Conservation (phyloP, 2,329 filamentous ascomycete genomes). For the Trichoderma sp. region DNA sequence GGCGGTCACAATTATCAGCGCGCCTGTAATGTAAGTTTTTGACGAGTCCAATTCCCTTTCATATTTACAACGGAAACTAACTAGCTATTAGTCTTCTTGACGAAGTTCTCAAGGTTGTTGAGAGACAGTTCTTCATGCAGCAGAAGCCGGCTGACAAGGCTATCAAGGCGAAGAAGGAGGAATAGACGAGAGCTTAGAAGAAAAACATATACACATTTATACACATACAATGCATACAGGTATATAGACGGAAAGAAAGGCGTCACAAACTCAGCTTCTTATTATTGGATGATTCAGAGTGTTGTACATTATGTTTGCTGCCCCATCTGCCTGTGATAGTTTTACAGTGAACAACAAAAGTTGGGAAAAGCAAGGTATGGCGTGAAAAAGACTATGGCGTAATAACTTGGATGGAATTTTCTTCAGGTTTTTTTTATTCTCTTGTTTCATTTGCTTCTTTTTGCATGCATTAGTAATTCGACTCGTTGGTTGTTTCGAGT, state of each 20-base stretch:
- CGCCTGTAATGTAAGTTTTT: conserved; percentile 82
- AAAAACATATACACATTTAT: conserved; percentile 26
- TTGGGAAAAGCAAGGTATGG: not conserved
- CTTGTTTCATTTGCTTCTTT: not conserved
- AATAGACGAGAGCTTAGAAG: conserved; percentile 37
- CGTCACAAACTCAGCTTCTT: not conserved
- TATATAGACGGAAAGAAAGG: conserved; percentile 16
- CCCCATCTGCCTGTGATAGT: not conserved
- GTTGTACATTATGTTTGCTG: not conserved
- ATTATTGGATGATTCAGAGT: not conserved
- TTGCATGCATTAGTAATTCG: not conserved
- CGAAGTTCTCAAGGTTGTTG: conserved; percentile 75
- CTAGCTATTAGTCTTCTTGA: conserved; percentile 64
- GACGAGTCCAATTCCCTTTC: too few relatives aligned
- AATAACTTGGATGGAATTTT: not conserved
- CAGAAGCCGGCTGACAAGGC: conserved; percentile 39
- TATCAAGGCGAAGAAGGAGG: conserved; percentile 53
- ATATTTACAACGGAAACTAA: conserved; percentile 24
- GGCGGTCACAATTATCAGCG: conserved; percentile 83
- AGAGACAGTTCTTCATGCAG: conserved; percentile 65
- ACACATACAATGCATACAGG: conserved; percentile 33
- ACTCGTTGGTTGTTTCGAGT: not conserved
- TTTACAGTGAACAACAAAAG: not conserved
- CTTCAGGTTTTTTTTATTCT: not conserved
- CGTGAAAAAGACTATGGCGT: not conserved